Evolutionary conservation across 306 rosid genomes (phyloP).

Genomic region (Crotalaria pallida): DNA sequence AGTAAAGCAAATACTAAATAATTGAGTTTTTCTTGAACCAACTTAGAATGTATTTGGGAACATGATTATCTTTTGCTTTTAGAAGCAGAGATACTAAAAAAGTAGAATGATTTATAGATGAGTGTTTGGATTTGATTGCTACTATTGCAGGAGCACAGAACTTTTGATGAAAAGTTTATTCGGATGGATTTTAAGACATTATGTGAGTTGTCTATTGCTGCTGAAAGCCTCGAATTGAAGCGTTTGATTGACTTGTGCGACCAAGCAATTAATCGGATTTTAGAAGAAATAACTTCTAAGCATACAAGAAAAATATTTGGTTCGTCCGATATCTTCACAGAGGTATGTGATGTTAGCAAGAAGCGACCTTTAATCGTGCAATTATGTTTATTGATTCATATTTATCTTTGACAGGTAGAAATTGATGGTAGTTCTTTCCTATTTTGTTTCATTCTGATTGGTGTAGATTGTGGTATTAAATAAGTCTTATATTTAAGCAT

Average conservation of each 20-base stretch:
- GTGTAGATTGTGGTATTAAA: constrained; percentile 14
- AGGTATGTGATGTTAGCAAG: constrained; percentile 43
- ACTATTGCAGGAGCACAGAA: constrained; percentile 63
- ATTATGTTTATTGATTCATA: constrained; percentile 18
- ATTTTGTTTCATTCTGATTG: constrained; percentile 23
- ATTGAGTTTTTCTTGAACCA: background rate
- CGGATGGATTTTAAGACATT: constrained; percentile 70
- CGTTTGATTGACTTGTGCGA: constrained; percentile 82
- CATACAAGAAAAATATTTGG: constrained; percentile 83
- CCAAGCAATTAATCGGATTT: constrained; percentile 79
- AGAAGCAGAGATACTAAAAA: too few species aligned
- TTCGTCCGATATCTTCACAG: constrained; percentile 86
- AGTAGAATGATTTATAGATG: too few species aligned
- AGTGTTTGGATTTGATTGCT: too few species aligned
- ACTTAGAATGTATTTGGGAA: background rate
- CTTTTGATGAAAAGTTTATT: constrained; percentile 64
- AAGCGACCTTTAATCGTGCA: background rate
- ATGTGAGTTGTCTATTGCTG: constrained; percentile 77
- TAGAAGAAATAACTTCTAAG: constrained; percentile 87
- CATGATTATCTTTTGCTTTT: too few species aligned
- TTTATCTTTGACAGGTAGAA: constrained; percentile 58
- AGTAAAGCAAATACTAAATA: too few species aligned
- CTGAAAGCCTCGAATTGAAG: constrained; percentile 80
- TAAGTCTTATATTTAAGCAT: background rate
- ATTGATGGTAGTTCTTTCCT: constrained; percentile 52